Evolutionary conservation across 768 basidiomycete species (phyloP), one percentile per base, ranked within the genome.

Genomic region (Russula foetens): DNA sequence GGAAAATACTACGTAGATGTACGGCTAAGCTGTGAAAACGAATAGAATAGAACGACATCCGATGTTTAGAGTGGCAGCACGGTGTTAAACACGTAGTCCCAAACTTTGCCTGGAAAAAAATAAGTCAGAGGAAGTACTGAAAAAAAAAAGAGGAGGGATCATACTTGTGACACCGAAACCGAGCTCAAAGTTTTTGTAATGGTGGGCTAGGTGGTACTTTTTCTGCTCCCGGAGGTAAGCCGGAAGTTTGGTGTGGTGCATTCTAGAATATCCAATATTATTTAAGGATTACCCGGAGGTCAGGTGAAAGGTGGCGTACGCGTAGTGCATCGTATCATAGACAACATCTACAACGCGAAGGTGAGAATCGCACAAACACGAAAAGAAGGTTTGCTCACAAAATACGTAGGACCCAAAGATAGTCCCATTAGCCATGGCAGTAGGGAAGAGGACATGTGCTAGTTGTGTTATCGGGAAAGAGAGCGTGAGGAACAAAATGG

Each of bases 111-210:
- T 88, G 59, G 56, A 26, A 24, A 26, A 24, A 31, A 41, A 24
- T 55, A 60, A 38, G 63, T 63, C 49, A n/a, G 52, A 44, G 7
- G 23, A 59, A 57, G 17, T 46, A 35, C 49, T n/a, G n/a, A 45
- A 39, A 2, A 39, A 19, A 24, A 26, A 21, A 63, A 28, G 5
- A 33, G 31, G 31, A 65, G 41, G 39, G 15, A n/a, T 74, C 84
- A 54, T 68, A 89, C 90, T 93, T 7, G 95, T 98, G 12, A 98
- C 95, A 33, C 96, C 95, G 70, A 95, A 98, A 19, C 94, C 95
- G 46, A 98, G 87, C 70, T 97, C 93, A 71, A 92, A 96, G 77
- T 97, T 96, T 75, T 97, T 97, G 79, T 96, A 97, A 72, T 98
- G 96, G 70, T 98, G 95, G 7, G 92, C 94, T 64, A 99, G 82